Evolutionary conservation across 768 basidiomycete genomes (phyloP).

Genomic region (Boletus tomentosulus): DNA sequence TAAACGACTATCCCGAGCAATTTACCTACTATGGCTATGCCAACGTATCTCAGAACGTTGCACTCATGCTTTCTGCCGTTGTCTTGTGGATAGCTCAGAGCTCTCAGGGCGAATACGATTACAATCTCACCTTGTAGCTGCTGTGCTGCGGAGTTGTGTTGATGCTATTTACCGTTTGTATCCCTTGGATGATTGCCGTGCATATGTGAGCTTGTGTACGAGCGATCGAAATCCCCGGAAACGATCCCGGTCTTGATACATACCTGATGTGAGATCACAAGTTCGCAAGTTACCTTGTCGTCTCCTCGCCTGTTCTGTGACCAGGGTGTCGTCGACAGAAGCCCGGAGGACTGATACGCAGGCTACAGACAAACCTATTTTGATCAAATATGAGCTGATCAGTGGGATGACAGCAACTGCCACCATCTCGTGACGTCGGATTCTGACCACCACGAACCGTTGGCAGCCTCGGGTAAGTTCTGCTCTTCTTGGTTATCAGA

Average conservation of each 20-base stretch:
- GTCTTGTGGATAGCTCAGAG: constrained; percentile 93
- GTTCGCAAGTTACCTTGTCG: neutral
- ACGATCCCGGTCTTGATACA: neutral
- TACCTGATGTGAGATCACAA: neutral
- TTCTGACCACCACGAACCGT: neutral
- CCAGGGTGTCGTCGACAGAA: too few relatives aligned
- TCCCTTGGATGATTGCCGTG: neutral
- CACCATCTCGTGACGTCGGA: too few relatives aligned
- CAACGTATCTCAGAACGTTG: constrained; percentile 91
- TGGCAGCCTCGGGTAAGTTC: neutral
- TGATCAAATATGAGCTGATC: too few relatives aligned
- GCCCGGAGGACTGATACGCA: too few relatives aligned
- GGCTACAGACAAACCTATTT: too few relatives aligned
- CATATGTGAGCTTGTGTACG: neutral
- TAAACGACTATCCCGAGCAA: constrained; percentile 66
- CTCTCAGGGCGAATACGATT: constrained; percentile 85
- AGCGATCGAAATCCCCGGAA: neutral
- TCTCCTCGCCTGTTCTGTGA: neutral
- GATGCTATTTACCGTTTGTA: constrained; percentile 12
- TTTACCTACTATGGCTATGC: constrained; percentile 92
- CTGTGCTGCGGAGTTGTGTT: neutral
- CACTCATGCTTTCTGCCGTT: constrained; percentile 78
- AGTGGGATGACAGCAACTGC: too few relatives aligned
- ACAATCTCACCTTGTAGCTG: constrained; percentile 69
- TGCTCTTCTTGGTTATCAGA: too few relatives aligned